Percentiles rank a stretch among this genome's conserved stretches.
These are phyloP conservation scores for Pterocarpus macrocarpus DNA, from an alignment of 306 rosid species.

Conservation along the genomic window DNA sequence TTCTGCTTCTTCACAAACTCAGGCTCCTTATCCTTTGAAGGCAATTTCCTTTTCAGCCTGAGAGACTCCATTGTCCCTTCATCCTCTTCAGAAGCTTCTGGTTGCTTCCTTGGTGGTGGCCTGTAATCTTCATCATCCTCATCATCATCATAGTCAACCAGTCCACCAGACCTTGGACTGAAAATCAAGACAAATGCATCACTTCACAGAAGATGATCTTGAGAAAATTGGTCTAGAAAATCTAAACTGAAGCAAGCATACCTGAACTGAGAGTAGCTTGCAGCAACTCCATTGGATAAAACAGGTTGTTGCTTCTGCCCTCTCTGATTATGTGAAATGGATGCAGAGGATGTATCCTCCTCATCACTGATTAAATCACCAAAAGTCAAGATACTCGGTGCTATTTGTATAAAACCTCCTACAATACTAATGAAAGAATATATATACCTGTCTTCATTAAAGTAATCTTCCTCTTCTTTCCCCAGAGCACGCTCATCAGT, in stretches of 20 bases:
- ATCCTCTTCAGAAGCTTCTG: constrained; percentile 71
- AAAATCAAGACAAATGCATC: constrained; percentile 34
- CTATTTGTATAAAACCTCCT: constrained; percentile 25
- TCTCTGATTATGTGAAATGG: constrained; percentile 62
- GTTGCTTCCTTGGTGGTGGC: constrained; percentile 85
- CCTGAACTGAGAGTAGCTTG: constrained; percentile 64
- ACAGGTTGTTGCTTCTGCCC: constrained; percentile 57
- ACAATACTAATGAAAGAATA: constrained; percentile 9
- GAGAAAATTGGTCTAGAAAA: constrained; percentile 5
- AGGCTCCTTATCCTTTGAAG: constrained; percentile 64
- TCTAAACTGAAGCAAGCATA: constrained; percentile 44
- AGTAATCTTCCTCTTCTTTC: constrained; percentile 94
- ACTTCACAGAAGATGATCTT: not conserved
- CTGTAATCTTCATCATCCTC: constrained; percentile 91
- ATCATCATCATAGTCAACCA: constrained; percentile 95
- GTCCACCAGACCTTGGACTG: constrained; percentile 81
- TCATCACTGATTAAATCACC: constrained; percentile 74
- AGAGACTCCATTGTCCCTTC: constrained; percentile 83
- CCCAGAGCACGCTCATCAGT: constrained; percentile 90
- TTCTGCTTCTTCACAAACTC: constrained; percentile 71
- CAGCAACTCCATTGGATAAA: constrained; percentile 78
- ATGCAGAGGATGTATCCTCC: constrained; percentile 86
- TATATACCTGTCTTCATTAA: constrained; percentile 85
- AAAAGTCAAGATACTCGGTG: constrained; percentile 40
- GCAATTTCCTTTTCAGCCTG: constrained; percentile 75